phyloP scores from a whole-genome alignment of 2,329 filamentous ascomycete species.

The Cucurbitaria berberidis region DNA sequence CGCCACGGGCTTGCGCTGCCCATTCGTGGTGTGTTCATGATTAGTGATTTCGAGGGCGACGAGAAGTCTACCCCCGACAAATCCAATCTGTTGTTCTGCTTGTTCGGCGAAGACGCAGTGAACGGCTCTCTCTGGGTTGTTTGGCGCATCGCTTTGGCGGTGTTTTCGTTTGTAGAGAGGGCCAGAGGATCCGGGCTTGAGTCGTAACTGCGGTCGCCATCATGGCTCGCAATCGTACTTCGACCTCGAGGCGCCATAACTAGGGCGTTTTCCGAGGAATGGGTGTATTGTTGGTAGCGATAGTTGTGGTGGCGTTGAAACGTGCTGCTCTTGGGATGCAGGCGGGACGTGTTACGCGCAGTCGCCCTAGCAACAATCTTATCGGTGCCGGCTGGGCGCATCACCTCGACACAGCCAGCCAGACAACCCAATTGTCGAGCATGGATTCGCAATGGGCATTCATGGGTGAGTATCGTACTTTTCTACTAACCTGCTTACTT shows the following conservation, averaged over 20 bases:
- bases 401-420: constrained; percentile 20
- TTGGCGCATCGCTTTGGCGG: constrained; percentile 24
- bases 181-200: constrained; percentile 49
- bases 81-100: constrained; percentile 27
- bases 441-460: constrained; percentile 48
- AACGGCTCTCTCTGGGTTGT: constrained; percentile 31
- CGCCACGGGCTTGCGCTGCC: constrained; percentile 54
- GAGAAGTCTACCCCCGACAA: constrained; percentile 31
- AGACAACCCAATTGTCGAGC: not conserved
- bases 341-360: constrained; percentile 16
- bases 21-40: constrained; percentile 50
- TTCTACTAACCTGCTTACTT: not conserved
- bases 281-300: constrained; percentile 15
- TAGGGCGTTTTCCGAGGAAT: constrained; percentile 8
- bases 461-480: constrained; percentile 40
- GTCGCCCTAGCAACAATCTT: constrained; percentile 45
- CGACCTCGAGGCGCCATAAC: constrained; percentile 36
- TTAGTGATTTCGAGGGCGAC: constrained; percentile 54
- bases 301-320: constrained; percentile 20
- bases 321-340: constrained; percentile 19
- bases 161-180: constrained; percentile 37
- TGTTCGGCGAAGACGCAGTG: constrained; percentile 39
- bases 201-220: constrained; percentile 32
- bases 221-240: constrained; percentile 21
- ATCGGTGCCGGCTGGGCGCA: constrained; percentile 18